phyloP scores from a whole-genome alignment of 2,329 filamentous ascomycete genomes.

The Graphiopsis chlorocephala region DNA sequence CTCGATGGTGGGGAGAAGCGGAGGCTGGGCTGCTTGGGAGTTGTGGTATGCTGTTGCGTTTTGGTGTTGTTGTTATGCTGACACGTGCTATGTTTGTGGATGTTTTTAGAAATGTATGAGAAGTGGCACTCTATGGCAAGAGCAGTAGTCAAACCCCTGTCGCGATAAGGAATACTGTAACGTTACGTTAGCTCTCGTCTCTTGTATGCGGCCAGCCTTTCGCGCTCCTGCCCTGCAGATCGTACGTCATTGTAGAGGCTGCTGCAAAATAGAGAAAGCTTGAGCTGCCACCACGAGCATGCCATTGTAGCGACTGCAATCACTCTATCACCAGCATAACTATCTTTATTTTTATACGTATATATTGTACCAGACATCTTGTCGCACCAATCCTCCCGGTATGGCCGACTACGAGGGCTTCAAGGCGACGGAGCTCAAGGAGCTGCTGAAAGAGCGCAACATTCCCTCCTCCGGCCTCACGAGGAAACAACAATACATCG shows the following conservation, averaged over 20 bases:
- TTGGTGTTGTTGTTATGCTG: neutral
- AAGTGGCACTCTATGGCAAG: neutral
- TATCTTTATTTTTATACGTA: neutral
- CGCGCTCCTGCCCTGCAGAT: neutral
- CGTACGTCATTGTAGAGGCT: neutral
- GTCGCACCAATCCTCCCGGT: neutral
- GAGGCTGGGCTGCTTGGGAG: neutral
- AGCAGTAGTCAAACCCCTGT: neutral
- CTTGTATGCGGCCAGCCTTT: neutral
- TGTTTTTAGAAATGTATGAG: neutral
- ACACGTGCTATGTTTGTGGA: neutral
- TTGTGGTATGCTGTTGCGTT: neutral
- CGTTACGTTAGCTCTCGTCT: neutral
- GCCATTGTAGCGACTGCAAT: neutral
- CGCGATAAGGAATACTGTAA: neutral
- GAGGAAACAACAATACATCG: constrained; percentile 48
- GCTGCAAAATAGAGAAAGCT: constrained; percentile 14
- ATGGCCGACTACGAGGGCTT: constrained; percentile 45
- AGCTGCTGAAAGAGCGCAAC: constrained; percentile 46
- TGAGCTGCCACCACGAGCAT: neutral
- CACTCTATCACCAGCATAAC: neutral
- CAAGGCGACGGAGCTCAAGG: constrained; percentile 47
- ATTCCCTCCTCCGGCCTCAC: constrained; percentile 47
- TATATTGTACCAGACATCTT: neutral
- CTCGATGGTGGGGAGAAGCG: neutral